A percentile compares a stretch with the other conserved stretches of the same genome.
Conservation (phyloP, 352 stramenopile species). For the Blastocystis hominis region DNA sequence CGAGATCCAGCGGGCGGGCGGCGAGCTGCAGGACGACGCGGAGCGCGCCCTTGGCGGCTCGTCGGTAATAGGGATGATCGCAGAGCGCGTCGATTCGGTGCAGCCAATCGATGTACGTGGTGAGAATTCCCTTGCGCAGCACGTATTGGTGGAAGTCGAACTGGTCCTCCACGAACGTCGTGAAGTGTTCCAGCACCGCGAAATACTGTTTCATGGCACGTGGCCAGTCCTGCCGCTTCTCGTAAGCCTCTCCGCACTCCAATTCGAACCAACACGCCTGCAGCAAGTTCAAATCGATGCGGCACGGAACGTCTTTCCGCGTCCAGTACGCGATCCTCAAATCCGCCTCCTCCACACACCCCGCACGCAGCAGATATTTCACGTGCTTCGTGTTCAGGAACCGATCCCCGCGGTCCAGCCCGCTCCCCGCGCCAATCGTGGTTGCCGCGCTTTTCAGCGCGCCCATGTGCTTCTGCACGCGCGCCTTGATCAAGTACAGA, state of each 20-base stretch:
- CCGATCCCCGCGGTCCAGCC: conserved; percentile 6
- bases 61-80: background rate
- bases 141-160: conserved; percentile 42
- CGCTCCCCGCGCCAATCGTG: background rate
- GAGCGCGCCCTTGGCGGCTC: background rate
- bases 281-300: conserved; percentile 24
- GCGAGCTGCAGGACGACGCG: background rate
- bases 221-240: background rate
- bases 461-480: background rate
- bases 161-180: conserved; percentile 14
- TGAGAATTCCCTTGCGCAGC: conserved; percentile 10
- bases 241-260: background rate
- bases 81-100: background rate
- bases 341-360: conserved; percentile 19
- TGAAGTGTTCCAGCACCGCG: conserved; percentile 19
- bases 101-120: background rate
- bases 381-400: conserved; percentile 21
- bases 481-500: conserved; percentile 27
- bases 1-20: background rate
- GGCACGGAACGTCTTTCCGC: background rate
- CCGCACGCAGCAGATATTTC: conserved; percentile 22
- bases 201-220: conserved; percentile 17
- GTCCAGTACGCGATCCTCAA: background rate
- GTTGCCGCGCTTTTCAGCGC: background rate
- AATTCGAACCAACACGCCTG: conserved; percentile 38